Evolutionary conservation across 768 basidiomycete genomes (phyloP), one percentile per base, ranked within the genome.

Genomic region (Rhizopogon sp.): DNA sequence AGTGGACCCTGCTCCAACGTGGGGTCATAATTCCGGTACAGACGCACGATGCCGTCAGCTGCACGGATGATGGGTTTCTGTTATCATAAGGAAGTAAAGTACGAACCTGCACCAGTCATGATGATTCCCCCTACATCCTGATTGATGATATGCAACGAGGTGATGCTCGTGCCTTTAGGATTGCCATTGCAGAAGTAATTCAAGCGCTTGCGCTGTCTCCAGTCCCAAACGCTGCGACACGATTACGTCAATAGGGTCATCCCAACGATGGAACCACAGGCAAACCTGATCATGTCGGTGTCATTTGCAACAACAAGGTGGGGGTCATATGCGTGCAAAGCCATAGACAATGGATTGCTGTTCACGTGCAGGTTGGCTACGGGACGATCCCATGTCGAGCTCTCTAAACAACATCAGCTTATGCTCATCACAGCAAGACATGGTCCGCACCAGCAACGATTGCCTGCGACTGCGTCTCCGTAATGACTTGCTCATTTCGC

Each of bases 51-150:
- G 11, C 95, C 95, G 62, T 98, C 96, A 47, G 92, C 94, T 96
- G 63, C 7, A 51, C 16, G 50, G 50, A 44, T 29, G 45, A n/a
- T 37, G 16, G 20, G 39, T 58, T 46, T 50, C 37, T 54, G 22
- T 25, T 33, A 29, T 22, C 45, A 54, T 0, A n/a, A 17, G 3
- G 4, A 11, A 4, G 10, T 14, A 25, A 52, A 39, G 3, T 29
- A 71, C 85, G 56, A 62, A 93, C 93, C 83, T 58, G 96, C 89
- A 5, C 86, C 93, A 28, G 89, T 87, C 52, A 98, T 70, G 52
- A 98, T 83, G 43, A 98, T 85, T 1, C 93, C 93, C 8, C 91
- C 89, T 13, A 93, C 88, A 55, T 97, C 93, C 71, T 99, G 92
- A 67, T 99, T 98, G 69, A 98, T 92, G 65, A 98, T 86, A 53